phyloP scores from a whole-genome alignment of 2,329 filamentous ascomycete species.

The Verruconis gallopava region DNA sequence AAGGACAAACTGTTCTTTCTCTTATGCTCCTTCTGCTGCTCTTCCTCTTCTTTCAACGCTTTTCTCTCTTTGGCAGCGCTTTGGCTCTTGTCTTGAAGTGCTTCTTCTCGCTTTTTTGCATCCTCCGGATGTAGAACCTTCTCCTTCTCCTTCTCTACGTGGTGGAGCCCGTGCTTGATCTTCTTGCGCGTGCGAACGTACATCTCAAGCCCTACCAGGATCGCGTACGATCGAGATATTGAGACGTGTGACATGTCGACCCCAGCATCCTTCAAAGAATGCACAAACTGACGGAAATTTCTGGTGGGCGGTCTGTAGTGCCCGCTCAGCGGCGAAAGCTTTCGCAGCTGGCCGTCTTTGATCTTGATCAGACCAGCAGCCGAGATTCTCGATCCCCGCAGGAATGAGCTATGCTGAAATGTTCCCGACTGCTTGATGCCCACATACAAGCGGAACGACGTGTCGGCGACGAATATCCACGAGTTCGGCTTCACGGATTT shows the following conservation, averaged over 20 bases:
- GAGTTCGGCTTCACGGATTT: conserved; percentile 74
- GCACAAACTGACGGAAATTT: conserved; percentile 74
- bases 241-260: conserved; percentile 70
- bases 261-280: conserved; percentile 55
- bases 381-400: conserved; percentile 68
- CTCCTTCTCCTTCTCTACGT: conserved; percentile 41
- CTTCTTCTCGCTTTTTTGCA: conserved; percentile 32
- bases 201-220: conserved; percentile 69
- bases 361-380: conserved; percentile 79
- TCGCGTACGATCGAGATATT: conserved; percentile 69
- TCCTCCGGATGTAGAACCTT: conserved; percentile 50
- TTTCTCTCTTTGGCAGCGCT: conserved; percentile 50
- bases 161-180: conserved; percentile 42
- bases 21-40: conserved; percentile 4
- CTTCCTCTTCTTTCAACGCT: conserved; percentile 25
- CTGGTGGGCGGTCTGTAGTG: conserved; percentile 75
- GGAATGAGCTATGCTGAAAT: conserved; percentile 84
- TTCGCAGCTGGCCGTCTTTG: conserved; percentile 63
- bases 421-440: conserved; percentile 80
- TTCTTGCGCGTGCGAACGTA: conserved; percentile 58
- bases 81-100: conserved; percentile 43
- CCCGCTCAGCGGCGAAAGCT: conserved; percentile 54
- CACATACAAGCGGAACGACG: conserved; percentile 71
- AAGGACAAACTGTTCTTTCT: background rate
- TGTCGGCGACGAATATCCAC: conserved; percentile 90